phyloP scores from a whole-genome alignment of 371 early-diverging fungal species.

The Rhizopus stolonifer region DNA sequence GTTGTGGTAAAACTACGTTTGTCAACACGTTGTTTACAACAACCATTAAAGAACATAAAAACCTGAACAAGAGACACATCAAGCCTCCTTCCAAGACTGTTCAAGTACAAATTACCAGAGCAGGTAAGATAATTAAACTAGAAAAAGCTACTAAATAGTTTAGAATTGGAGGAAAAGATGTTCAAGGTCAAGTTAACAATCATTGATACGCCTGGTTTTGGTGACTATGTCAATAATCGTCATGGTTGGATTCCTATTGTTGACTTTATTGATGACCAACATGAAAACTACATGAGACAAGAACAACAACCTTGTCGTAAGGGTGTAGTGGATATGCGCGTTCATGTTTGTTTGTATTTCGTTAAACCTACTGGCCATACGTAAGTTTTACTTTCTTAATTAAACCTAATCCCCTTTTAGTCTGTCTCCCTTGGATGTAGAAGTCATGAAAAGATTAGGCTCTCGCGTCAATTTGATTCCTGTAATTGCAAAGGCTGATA shows the following conservation, averaged over 20 bases:
- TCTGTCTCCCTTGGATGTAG: constrained; percentile 75
- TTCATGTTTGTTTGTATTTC: constrained; percentile 91
- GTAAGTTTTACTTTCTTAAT: constrained; percentile 42
- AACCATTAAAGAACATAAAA: constrained; percentile 86
- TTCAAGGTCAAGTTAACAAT: constrained; percentile 91
- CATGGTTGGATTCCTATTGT: constrained; percentile 66
- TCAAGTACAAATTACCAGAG: constrained; percentile 91
- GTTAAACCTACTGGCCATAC: constrained; percentile 84
- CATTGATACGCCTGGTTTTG: constrained; percentile 91
- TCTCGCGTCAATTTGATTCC: constrained; percentile 84
- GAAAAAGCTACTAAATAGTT: not conserved
- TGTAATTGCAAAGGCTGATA: constrained; percentile 66
- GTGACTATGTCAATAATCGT: constrained; percentile 72
- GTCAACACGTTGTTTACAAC: constrained; percentile 90
- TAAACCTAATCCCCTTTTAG: constrained; percentile 2
- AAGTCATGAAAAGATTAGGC: constrained; percentile 83
- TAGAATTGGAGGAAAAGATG: constrained; percentile 43
- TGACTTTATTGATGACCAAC: constrained; percentile 89
- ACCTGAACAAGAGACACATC: constrained; percentile 76
- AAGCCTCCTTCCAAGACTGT: constrained; percentile 89
- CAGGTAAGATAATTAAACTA: constrained; percentile 53
- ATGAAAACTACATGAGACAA: constrained; percentile 80
- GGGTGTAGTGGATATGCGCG: constrained; percentile 62
- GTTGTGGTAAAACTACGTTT: constrained; percentile 88
- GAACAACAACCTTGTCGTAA: constrained; percentile 53